phyloP scores from a whole-genome alignment of 1,139 yeast genomes.

The Yamadazyma songkhlaensis region DNA sequence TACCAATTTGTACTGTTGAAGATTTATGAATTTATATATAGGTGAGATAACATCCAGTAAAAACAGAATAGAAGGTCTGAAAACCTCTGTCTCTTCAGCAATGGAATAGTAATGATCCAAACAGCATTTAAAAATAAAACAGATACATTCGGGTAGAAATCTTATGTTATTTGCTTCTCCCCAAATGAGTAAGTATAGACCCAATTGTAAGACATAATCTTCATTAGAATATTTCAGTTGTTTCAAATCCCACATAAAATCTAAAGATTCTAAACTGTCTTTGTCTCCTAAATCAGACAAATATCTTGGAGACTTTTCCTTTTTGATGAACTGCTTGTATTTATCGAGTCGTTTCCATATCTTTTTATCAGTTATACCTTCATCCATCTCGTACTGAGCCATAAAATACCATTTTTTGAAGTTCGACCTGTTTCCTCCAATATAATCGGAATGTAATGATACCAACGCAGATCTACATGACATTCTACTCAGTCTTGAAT shows the following conservation, averaged over 20 bases:
- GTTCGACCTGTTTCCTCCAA: conserved; percentile 40
- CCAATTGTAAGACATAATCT: conserved; percentile 30
- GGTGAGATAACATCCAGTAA: conserved; percentile 45
- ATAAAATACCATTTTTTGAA: conserved; percentile 43
- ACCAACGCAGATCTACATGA: conserved; percentile 31
- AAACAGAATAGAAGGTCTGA: too few relatives aligned
- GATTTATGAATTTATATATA: conserved; percentile 38
- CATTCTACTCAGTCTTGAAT: conserved; percentile 41
- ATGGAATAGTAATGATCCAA: conserved; percentile 20
- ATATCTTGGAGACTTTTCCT: conserved; percentile 6
- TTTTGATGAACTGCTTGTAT: conserved; percentile 6
- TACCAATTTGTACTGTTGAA: conserved; percentile 37
- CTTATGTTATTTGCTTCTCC: conserved; percentile 44
- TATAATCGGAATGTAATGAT: conserved; percentile 40
- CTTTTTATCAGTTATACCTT: conserved; percentile 11
- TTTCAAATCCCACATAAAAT: conserved; percentile 21
- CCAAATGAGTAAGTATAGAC: conserved; percentile 38
- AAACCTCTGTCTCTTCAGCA: too few relatives aligned
- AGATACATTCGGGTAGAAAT: conserved; percentile 42
- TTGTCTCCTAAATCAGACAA: conserved; percentile 9
- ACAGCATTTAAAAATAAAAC: conserved; percentile 35
- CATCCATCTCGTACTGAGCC: conserved; percentile 25
- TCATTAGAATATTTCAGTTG: conserved; percentile 17
- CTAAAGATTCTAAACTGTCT: conserved; percentile 17
- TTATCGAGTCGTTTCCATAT: conserved; percentile 14